Conservation (phyloP, 768 basidiomycete genomes). For the Sistotremastrum niveocremeum region DNA sequence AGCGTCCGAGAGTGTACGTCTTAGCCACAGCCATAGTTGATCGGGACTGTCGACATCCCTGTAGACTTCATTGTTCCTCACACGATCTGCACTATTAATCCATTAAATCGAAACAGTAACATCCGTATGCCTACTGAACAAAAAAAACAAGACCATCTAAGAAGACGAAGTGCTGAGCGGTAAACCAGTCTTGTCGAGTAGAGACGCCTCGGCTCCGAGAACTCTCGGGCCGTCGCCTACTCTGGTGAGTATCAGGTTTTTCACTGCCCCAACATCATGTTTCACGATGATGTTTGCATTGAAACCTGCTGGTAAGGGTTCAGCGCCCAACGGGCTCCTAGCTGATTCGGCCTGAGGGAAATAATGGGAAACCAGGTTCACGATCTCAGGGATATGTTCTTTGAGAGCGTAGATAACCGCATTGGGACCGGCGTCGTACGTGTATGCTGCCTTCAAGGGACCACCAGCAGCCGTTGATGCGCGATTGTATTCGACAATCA, state of each 20-base stretch:
- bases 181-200: slow-evolving; percentile 57
- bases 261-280: slow-evolving; percentile 67
- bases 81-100: too few relatives aligned
- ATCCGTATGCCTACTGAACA: too few relatives aligned
- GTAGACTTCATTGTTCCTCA: too few relatives aligned
- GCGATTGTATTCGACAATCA: slow-evolving; percentile 90
- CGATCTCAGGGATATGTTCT: slow-evolving; percentile 65
- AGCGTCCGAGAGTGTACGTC: slow-evolving; percentile 17
- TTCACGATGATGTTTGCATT: slow-evolving; percentile 63
- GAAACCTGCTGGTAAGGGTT: slow-evolving; percentile 50
- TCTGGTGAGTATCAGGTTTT: slow-evolving; percentile 79
- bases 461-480: slow-evolving; percentile 42
- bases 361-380: slow-evolving; percentile 61
- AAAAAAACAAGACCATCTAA: too few relatives aligned
- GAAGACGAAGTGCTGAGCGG: slow-evolving; percentile 22
- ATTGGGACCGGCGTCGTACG: slow-evolving; percentile 98
- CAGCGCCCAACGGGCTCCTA: slow-evolving; percentile 51
- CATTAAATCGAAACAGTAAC: too few relatives aligned
- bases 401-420: slow-evolving; percentile 88
- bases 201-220: slow-evolving; percentile 42
- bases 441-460: slow-evolving; percentile 82
- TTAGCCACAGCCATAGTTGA: too few relatives aligned
- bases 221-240: slow-evolving; percentile 87
- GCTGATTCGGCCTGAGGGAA: slow-evolving; percentile 79
- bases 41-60: too few relatives aligned